phyloP scores from a whole-genome alignment of 805 yeast genomes.

The Metschnikowia arizonensis region DNA sequence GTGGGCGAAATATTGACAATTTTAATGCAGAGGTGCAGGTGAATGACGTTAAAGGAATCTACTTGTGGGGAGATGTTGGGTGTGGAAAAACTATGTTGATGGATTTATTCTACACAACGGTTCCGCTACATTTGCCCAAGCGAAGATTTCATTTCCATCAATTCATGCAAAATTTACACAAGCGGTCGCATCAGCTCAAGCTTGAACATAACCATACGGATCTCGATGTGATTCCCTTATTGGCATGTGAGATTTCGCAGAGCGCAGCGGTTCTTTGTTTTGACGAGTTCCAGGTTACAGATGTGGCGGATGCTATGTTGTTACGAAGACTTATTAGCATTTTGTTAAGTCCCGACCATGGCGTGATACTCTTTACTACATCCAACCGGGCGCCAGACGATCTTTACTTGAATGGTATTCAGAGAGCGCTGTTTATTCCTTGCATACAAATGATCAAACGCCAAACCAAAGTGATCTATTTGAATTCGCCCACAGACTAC shows the following conservation, averaged over 20 bases:
- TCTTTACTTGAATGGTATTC: slow-evolving; percentile 89
- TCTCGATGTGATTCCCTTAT: slow-evolving; percentile 74
- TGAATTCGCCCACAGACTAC: slow-evolving; percentile 92
- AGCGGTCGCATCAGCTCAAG: slow-evolving; percentile 74
- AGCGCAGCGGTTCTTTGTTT: slow-evolving; percentile 79
- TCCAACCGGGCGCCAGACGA: slow-evolving; percentile 95
- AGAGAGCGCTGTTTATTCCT: slow-evolving; percentile 86
- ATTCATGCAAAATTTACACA: slow-evolving; percentile 92
- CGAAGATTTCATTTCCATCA: slow-evolving; percentile 90
- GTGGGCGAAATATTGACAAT: neutral
- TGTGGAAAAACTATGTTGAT: slow-evolving; percentile 98
- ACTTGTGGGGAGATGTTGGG: slow-evolving; percentile 95
- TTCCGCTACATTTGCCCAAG: slow-evolving; percentile 75
- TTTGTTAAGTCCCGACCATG: slow-evolving; percentile 69
- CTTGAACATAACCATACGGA: slow-evolving; percentile 51
- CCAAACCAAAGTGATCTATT: slow-evolving; percentile 68
- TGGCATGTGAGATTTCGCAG: slow-evolving; percentile 80
- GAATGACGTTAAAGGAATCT: slow-evolving; percentile 68
- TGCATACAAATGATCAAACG: slow-evolving; percentile 77
- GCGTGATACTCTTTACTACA: slow-evolving; percentile 86
- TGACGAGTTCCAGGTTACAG: slow-evolving; percentile 97
- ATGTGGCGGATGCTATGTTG: slow-evolving; percentile 98
- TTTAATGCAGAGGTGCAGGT: slow-evolving; percentile 19
- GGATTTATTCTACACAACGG: slow-evolving; percentile 87
- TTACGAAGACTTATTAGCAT: slow-evolving; percentile 68